A percentile compares a stretch with the other conserved stretches of the same genome.
These are phyloP conservation scores for Geopyxis carbonaria DNA, from an alignment of 495 filamentous ascomycete species.

Conservation along the genomic window DNA sequence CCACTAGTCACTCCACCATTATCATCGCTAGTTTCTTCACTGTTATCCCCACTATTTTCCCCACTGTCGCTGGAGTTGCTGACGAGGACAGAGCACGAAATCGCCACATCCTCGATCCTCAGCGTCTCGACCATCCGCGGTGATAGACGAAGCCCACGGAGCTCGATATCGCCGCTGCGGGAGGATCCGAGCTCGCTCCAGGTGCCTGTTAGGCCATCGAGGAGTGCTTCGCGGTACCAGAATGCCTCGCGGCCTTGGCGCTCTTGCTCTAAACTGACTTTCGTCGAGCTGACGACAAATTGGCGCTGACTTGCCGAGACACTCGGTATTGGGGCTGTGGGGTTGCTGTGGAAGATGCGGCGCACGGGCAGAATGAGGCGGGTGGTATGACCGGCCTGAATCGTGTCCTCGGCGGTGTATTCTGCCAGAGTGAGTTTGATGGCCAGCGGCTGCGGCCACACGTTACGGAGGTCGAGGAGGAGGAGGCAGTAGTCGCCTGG, in stretches of 20 bases:
- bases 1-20: background rate
- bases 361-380: conserved; percentile 62
- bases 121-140: conserved; percentile 69
- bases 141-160: conserved; percentile 54
- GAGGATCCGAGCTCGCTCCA: conserved; percentile 46
- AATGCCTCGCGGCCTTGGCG: conserved; percentile 65
- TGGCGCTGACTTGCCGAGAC: conserved; percentile 66
- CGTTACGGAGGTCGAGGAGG: conserved; percentile 69
- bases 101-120: conserved; percentile 60
- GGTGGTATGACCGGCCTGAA: conserved; percentile 62
- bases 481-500: conserved; percentile 52
- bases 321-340: conserved; percentile 59
- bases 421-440: conserved; percentile 34
- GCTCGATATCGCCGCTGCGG: conserved; percentile 52
- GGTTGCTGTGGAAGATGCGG: conserved; percentile 57
- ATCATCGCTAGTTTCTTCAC: conserved; percentile 2
- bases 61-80: background rate
- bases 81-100: conserved; percentile 38
- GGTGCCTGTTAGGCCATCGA: conserved; percentile 48
- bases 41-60: conserved; percentile 8
- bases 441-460: conserved; percentile 61
- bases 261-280: conserved; percentile 62
- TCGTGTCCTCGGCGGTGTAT: conserved; percentile 24
- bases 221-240: conserved; percentile 77
- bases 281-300: conserved; percentile 70